Conservation (phyloP, 2,329 filamentous ascomycete genomes). For the Stagonosporopsis cucurbitacearum region DNA sequence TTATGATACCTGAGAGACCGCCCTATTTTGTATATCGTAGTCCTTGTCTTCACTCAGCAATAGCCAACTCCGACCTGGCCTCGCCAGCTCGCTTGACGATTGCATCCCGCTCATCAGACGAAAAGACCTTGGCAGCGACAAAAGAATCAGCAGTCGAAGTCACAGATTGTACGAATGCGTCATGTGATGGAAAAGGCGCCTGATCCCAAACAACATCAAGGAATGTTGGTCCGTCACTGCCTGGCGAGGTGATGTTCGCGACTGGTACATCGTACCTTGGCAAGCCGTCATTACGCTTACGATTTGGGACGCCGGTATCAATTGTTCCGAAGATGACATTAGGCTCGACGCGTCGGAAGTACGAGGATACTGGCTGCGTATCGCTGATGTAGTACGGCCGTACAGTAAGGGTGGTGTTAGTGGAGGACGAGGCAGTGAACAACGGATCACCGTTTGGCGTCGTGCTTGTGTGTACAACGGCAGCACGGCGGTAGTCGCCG, state of each 20-base stretch:
- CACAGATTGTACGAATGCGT: background rate
- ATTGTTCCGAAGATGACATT: background rate
- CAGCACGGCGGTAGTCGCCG: background rate
- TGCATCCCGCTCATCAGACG: background rate
- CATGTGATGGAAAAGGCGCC: slow-evolving; percentile 1
- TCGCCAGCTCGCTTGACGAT: background rate
- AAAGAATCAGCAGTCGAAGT: background rate
- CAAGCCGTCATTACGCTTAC: background rate
- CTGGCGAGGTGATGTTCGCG: background rate
- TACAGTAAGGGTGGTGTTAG: background rate
- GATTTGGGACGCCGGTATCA: background rate
- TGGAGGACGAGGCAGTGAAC: background rate
- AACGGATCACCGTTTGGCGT: background rate
- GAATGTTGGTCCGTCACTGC: background rate
- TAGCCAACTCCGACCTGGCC: background rate
- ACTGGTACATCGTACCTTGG: slow-evolving; percentile 2
- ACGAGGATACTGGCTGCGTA: background rate
- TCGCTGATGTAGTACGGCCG: slow-evolving; percentile 9
- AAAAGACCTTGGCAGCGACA: background rate
- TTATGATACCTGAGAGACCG: too few relatives aligned
- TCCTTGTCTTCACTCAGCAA: too few relatives aligned
- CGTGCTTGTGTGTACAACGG: background rate
- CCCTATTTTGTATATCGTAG: too few relatives aligned
- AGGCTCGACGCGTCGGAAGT: slow-evolving; percentile 1
- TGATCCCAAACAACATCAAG: slow-evolving; percentile 4